Evolutionary conservation across 768 basidiomycete species (phyloP).

Genomic region (Boletus vermiculosoides): DNA sequence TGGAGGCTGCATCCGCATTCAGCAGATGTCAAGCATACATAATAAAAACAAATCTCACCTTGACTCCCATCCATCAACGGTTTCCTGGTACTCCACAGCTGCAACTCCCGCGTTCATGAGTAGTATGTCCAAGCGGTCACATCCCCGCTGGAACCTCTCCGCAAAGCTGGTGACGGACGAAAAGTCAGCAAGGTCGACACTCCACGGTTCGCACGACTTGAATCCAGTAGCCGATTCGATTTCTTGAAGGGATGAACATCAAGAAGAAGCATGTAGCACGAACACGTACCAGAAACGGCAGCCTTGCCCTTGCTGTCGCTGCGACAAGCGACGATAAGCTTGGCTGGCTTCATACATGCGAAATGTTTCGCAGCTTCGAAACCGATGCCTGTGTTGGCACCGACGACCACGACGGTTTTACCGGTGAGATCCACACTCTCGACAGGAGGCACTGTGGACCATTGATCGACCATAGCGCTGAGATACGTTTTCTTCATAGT

Average conservation of each 20-base stretch:
- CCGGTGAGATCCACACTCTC: slow-evolving; percentile 27
- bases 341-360: slow-evolving; percentile 30
- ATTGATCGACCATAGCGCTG: slow-evolving; percentile 15
- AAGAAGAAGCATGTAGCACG: accelerated
- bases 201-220: slow-evolving; percentile 17
- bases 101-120: slow-evolving; percentile 43
- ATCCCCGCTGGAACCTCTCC: slow-evolving; percentile 6
- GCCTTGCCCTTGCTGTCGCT: slow-evolving; percentile 24
- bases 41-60: slow-evolving; percentile 17
- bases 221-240: slow-evolving; percentile 28
- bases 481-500: slow-evolving; percentile 13
- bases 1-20: slow-evolving; percentile 28
- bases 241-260: slow-evolving; percentile 9
- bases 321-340: slow-evolving; percentile 30
- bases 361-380: slow-evolving; percentile 33
- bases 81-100: slow-evolving; percentile 18
- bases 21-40: neutral
- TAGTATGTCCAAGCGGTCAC: slow-evolving; percentile 30
- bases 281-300: slow-evolving; percentile 22
- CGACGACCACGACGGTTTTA: slow-evolving; percentile 32
- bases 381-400: slow-evolving; percentile 35
- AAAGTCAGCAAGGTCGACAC: slow-evolving; percentile 18
- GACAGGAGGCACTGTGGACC: slow-evolving; percentile 14
- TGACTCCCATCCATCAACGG: slow-evolving; percentile 47
- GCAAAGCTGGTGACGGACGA: slow-evolving; percentile 13